These are phyloP conservation scores for Anastatica hierochuntica DNA, from an alignment of 345 rosid species.

Conservation along the genomic window DNA sequence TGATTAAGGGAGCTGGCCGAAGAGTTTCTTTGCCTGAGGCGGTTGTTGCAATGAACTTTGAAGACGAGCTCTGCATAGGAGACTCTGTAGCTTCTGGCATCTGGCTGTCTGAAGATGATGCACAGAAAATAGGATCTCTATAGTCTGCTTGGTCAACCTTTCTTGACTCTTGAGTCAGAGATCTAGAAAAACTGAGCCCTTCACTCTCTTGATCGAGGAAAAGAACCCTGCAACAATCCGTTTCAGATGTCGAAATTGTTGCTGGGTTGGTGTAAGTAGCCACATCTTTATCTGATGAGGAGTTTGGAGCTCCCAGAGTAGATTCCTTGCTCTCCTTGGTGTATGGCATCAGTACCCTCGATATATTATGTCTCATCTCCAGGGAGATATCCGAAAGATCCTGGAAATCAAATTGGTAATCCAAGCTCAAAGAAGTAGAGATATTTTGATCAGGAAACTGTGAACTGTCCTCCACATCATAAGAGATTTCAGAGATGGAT, in stretches of 20 bases:
- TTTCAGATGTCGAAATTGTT: constrained; percentile 50
- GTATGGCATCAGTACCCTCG: constrained; percentile 35
- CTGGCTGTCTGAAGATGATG: constrained; percentile 39
- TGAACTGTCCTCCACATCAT: constrained; percentile 52
- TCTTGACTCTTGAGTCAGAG: constrained; percentile 29
- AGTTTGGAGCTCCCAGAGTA: constrained; percentile 32
- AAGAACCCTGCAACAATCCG: constrained; percentile 73
- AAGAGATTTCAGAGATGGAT: constrained; percentile 51
- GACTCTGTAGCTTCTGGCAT: constrained; percentile 33
- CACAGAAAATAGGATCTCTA: constrained; percentile 26
- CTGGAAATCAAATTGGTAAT: constrained; percentile 43
- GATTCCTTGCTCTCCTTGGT: constrained; percentile 33
- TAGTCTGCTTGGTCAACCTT: constrained; percentile 27
- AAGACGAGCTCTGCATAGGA: constrained; percentile 37
- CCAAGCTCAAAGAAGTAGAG: constrained; percentile 32
- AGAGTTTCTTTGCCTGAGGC: constrained; percentile 43
- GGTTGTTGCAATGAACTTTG: constrained; percentile 30
- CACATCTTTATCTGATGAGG: constrained; percentile 30
- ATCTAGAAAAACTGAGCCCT: constrained; percentile 37
- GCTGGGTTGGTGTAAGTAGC: constrained; percentile 33
- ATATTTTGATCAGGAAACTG: constrained; percentile 37
- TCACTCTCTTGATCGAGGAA: constrained; percentile 56
- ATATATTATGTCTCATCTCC: constrained; percentile 43
- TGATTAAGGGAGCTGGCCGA: constrained; percentile 32
- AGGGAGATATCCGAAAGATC: constrained; percentile 37